Evolutionary conservation across 768 basidiomycete species (phyloP).

Genomic region (Trametes sanguinea): DNA sequence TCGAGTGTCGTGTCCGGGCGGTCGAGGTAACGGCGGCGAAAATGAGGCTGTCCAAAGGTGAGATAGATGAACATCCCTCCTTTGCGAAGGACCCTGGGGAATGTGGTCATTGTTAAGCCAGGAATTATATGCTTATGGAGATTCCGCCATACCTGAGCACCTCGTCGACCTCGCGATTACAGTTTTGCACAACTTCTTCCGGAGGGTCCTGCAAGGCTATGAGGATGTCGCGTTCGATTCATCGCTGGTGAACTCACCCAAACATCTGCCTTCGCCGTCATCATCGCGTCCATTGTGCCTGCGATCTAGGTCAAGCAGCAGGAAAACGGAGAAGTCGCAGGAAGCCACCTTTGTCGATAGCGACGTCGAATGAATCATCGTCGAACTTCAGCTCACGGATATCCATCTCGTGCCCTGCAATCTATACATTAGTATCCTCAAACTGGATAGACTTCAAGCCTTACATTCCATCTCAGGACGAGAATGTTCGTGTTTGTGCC

Average conservation of each 20-base stretch:
- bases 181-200: slow-evolving; percentile 65
- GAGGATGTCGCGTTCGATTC: neutral
- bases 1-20: slow-evolving; percentile 60
- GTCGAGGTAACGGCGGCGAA: slow-evolving; percentile 68
- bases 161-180: slow-evolving; percentile 76
- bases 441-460: slow-evolving; percentile 11
- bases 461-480: slow-evolving; percentile 75
- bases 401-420: slow-evolving; percentile 82
- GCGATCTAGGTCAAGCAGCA: neutral
- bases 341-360: slow-evolving; percentile 73
- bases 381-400: slow-evolving; percentile 68
- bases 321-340: neutral
- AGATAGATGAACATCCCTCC: slow-evolving; percentile 71
- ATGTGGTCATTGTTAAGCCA: too few relatives aligned
- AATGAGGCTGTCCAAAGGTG: slow-evolving; percentile 90
- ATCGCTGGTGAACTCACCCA: slow-evolving; percentile 51
- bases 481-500: slow-evolving; percentile 44
- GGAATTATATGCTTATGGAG: neutral
- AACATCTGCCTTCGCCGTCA: slow-evolving; percentile 79
- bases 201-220: slow-evolving; percentile 64
- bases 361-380: slow-evolving; percentile 68
- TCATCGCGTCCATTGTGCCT: slow-evolving; percentile 90
- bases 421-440: neutral
- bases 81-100: slow-evolving; percentile 60
- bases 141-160: slow-evolving; percentile 55